Percentiles rank a stretch among this genome's conserved stretches.
phyloP scores from a whole-genome alignment of 2,329 filamentous ascomycete genomes.

The Paraphoma sp. region DNA sequence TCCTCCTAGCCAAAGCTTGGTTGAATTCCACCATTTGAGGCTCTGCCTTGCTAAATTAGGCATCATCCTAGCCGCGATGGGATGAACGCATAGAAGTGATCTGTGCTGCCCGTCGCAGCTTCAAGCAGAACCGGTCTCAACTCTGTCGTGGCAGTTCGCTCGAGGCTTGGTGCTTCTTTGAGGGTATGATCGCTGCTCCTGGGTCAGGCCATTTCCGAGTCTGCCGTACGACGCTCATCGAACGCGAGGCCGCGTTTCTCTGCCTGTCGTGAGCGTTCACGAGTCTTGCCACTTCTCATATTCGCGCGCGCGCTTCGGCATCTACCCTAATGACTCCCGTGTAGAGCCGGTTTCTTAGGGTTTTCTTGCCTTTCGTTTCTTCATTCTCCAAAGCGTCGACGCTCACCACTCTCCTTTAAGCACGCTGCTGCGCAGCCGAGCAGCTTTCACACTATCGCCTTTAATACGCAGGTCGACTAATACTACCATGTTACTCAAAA shows the following conservation, averaged over 20 bases:
- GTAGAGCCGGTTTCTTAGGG: slow-evolving; percentile 37
- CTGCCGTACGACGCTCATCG: slow-evolving; percentile 22
- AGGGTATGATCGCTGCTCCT: slow-evolving; percentile 27
- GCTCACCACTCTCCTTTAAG: slow-evolving; percentile 36
- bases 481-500: slow-evolving; percentile 43
- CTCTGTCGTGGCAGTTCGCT: slow-evolving; percentile 30
- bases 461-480: slow-evolving; percentile 45
- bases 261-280: slow-evolving; percentile 5
- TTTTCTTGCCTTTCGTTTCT: slow-evolving; percentile 29
- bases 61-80: slow-evolving; percentile 22
- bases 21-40: slow-evolving; percentile 30
- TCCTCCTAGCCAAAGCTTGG: slow-evolving; percentile 26
- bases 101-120: slow-evolving; percentile 40
- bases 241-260: slow-evolving; percentile 27
- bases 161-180: slow-evolving; percentile 37
- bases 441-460: slow-evolving; percentile 30
- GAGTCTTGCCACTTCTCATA: slow-evolving; percentile 30
- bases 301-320: slow-evolving; percentile 22
- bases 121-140: slow-evolving; percentile 44
- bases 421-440: slow-evolving; percentile 47
- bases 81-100: slow-evolving; percentile 35
- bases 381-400: slow-evolving; percentile 33
- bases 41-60: slow-evolving; percentile 24
- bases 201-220: slow-evolving; percentile 42
- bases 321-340: slow-evolving; percentile 35